Conservation (phyloP, 2,329 filamentous ascomycete species). For the Fusarium nanum region DNA sequence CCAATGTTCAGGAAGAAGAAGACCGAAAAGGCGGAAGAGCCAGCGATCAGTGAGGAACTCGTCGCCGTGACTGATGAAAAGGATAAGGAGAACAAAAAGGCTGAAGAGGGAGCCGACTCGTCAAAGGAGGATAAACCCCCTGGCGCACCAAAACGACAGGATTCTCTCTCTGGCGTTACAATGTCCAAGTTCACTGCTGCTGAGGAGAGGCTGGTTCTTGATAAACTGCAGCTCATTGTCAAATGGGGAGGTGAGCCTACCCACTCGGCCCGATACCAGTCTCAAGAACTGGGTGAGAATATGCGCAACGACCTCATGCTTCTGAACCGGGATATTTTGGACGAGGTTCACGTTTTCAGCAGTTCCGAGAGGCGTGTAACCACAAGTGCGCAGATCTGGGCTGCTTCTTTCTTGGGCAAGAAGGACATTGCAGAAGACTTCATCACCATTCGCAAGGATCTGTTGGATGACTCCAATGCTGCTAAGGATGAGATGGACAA, state of each 20-base stretch:
- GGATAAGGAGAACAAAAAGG: slow-evolving; percentile 37
- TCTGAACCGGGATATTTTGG: slow-evolving; percentile 90
- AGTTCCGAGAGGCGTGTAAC: slow-evolving; percentile 95
- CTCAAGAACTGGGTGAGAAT: slow-evolving; percentile 92
- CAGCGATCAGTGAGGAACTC: slow-evolving; percentile 53
- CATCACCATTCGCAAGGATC: slow-evolving; percentile 91
- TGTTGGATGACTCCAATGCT: slow-evolving; percentile 96
- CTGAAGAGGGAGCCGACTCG: slow-evolving; percentile 38
- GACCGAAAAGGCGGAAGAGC: slow-evolving; percentile 73
- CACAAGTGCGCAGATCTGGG: slow-evolving; percentile 96
- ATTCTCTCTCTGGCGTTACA: slow-evolving; percentile 89
- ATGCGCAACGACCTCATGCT: slow-evolving; percentile 95
- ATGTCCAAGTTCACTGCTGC: slow-evolving; percentile 94
- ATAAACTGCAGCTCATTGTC: slow-evolving; percentile 96
- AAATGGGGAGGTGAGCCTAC: slow-evolving; percentile 99
- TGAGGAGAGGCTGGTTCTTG: slow-evolving; percentile 91
- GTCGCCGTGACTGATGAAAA: slow-evolving; percentile 49
- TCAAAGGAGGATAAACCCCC: slow-evolving; percentile 38
- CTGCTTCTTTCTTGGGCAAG: slow-evolving; percentile 86
- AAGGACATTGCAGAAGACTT: slow-evolving; percentile 87
- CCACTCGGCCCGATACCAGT: slow-evolving; percentile 95
- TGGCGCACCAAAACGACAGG: slow-evolving; percentile 70
- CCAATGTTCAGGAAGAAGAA: slow-evolving; percentile 97
- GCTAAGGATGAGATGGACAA: slow-evolving; percentile 99
- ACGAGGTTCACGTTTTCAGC: slow-evolving; percentile 94